These are phyloP conservation scores for Erodium texanum DNA, from an alignment of 441 rosid species.

Conservation along the genomic window DNA sequence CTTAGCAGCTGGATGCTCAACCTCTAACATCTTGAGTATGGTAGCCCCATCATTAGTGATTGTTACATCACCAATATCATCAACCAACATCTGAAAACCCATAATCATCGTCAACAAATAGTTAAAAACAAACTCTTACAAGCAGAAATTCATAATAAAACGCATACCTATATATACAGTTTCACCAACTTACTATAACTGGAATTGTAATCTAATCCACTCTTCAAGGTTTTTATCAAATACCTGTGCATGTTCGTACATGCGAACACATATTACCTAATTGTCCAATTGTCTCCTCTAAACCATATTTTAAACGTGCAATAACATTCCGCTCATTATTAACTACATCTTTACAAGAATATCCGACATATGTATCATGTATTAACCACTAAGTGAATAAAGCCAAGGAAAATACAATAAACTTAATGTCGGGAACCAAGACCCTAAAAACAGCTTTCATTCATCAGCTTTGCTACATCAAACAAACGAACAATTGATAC, in stretches of 20 bases:
- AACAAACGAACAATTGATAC: constrained; percentile 29
- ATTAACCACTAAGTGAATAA: too few relatives aligned
- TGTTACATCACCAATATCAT: constrained; percentile 92
- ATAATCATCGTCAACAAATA: background rate
- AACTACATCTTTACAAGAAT: background rate
- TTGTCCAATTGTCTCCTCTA: background rate
- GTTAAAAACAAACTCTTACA: background rate
- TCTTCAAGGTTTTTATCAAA: background rate
- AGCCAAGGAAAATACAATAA: too few relatives aligned
- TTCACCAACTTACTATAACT: too few relatives aligned
- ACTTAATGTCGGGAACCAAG: background rate
- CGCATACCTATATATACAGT: background rate
- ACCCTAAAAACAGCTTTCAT: background rate
- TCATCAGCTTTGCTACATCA: background rate
- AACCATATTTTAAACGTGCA: background rate
- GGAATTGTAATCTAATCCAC: background rate
- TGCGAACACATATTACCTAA: too few relatives aligned
- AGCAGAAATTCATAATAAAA: background rate
- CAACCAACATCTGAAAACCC: constrained; percentile 70
- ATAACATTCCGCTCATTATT: background rate
- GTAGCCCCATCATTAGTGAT: constrained; percentile 96
- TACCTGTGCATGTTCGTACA: background rate
- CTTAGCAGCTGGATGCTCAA: constrained; percentile 98
- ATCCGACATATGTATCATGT: too few relatives aligned
- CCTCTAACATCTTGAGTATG: constrained; percentile 85